Evolutionary conservation across 441 rosid genomes (phyloP), one percentile per base, ranked within the genome.

Genomic region (Croton laevigatus): DNA sequence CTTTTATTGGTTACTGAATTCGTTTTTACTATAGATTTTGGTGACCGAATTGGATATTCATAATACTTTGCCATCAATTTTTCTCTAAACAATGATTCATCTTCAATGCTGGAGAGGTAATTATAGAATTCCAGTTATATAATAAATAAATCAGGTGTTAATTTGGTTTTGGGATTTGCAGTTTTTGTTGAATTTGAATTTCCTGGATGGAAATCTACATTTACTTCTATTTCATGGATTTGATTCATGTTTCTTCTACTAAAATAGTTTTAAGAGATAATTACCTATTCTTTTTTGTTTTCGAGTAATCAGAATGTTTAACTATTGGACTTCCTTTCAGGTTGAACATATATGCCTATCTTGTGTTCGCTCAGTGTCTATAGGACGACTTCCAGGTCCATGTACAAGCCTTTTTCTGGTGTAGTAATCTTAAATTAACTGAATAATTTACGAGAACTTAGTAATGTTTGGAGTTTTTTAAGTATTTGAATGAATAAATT

Each of bases 11-110:
- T 27, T 27, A 27, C 32, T 27, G 32, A 27, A 27, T 27, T 27
- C 32, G 32, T 27, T 27, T 69, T 5, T 71, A 44, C 55, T 79
- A 2, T 22, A 94, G 97, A 89, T 94, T 64, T 81, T 94, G 62
- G 98, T 97, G 58, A 94, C 95, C 19, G 98, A 97, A 73, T 87
- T 94, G 96, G 98, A 94, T 79, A 91, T 97, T 44, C 97, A 94
- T 77, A 97, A 94, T 70, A 91, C 97, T 0, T 91, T 92, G 1
- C 88, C 98, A 65, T 94, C 97, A 5, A 91, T 94, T 32, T 76
- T 94, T 74, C 97, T 91, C 62, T 94, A 86, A 91, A 62, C 97
- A 88, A 67, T 86, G 98, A 73, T 90, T 94, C 80, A 89, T 94
- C 38, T 94, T 94, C 77, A 90, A 94, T 83, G 95, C 97, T 67